A percentile compares a stretch with the other conserved stretches of the same genome.
Evolutionary conservation across 2,329 filamentous ascomycete genomes (phyloP).

Genomic region (Clarireedia hainanense): DNA sequence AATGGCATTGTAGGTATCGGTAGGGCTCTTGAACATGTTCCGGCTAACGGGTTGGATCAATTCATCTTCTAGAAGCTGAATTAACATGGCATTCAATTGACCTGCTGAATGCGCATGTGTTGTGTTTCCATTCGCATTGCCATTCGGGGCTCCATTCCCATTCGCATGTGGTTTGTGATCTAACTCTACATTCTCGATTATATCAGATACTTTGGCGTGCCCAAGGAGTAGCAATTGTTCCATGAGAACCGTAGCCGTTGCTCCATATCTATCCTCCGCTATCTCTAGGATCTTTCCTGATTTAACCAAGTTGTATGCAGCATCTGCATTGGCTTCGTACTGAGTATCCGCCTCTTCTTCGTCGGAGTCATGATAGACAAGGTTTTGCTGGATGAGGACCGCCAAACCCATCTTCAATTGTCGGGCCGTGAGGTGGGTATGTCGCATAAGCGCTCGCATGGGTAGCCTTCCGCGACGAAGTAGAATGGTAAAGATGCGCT

Average conservation of each 20-base stretch:
- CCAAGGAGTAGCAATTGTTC: conserved; percentile 70
- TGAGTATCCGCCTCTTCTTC: conserved; percentile 49
- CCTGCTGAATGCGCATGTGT: conserved; percentile 21
- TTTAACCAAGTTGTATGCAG: conserved; percentile 76
- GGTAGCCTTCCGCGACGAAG: conserved; percentile 71
- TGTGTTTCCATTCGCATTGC: conserved; percentile 13
- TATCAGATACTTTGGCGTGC: conserved; percentile 63
- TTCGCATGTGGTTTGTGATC: conserved; percentile 21
- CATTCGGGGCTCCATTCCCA: conserved; percentile 25
- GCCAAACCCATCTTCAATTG: conserved; percentile 76
- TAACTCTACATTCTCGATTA: conserved; percentile 53
- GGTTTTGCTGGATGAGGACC: conserved; percentile 80
- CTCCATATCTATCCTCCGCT: conserved; percentile 65
- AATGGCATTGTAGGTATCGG: conserved; percentile 54
- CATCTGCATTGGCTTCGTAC: conserved; percentile 77
- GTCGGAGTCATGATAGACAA: conserved; percentile 60
- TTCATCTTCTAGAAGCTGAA: conserved; percentile 51
- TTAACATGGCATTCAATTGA: conserved; percentile 37
- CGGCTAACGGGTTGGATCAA: conserved; percentile 57
- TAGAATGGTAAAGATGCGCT: conserved; percentile 81
- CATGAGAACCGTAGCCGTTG: conserved; percentile 65
- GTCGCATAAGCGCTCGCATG: conserved; percentile 58
- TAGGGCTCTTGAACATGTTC: conserved; percentile 50
- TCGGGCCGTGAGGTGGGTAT: conserved; percentile 64
- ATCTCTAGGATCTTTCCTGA: conserved; percentile 74